phyloP scores from a whole-genome alignment of 352 stramenopile genomes.

The Pythium sukuiense region DNA sequence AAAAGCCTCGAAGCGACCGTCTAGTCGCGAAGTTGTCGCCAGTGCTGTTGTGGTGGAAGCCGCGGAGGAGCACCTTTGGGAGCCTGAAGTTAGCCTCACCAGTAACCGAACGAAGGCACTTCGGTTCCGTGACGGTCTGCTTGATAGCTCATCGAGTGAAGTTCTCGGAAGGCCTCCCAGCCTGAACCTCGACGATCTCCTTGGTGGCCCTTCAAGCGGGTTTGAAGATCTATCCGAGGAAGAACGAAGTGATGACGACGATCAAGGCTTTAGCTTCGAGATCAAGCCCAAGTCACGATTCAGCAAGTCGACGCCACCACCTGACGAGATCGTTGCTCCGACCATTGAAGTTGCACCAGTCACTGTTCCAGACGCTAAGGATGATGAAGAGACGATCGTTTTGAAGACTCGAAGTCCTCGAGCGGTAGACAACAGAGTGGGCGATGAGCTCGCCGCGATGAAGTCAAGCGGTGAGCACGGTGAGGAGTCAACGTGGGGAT shows the following conservation, averaged over 20 bases:
- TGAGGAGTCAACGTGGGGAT: constrained; percentile 8
- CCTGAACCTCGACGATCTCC: constrained; percentile 26
- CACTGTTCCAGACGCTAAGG: not conserved
- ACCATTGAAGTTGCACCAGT: not conserved
- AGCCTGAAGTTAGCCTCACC: not conserved
- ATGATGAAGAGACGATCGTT: not conserved
- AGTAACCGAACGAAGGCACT: constrained; percentile 14
- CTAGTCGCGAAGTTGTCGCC: not conserved
- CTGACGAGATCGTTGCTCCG: not conserved
- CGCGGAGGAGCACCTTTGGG: not conserved
- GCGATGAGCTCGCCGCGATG: not conserved
- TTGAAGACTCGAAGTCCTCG: not conserved
- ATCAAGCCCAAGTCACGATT: constrained; percentile 37
- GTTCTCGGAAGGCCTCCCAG: constrained; percentile 7
- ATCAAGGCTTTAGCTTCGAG: constrained; percentile 52
- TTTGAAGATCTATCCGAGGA: not conserved
- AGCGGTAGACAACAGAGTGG: not conserved
- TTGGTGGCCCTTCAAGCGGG: constrained; percentile 2
- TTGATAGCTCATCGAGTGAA: constrained; percentile 13
- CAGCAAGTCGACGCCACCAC: not conserved
- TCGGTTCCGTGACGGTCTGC: constrained; percentile 19
- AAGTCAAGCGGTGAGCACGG: not conserved
- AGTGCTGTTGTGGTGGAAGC: not conserved
- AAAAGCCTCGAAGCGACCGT: not conserved
- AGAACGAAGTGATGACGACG: not conserved